A percentile compares a stretch with the other conserved stretches of the same genome.
Conservation (phyloP, 2,329 filamentous ascomycete genomes). For the Paramyrothecium sp. region DNA sequence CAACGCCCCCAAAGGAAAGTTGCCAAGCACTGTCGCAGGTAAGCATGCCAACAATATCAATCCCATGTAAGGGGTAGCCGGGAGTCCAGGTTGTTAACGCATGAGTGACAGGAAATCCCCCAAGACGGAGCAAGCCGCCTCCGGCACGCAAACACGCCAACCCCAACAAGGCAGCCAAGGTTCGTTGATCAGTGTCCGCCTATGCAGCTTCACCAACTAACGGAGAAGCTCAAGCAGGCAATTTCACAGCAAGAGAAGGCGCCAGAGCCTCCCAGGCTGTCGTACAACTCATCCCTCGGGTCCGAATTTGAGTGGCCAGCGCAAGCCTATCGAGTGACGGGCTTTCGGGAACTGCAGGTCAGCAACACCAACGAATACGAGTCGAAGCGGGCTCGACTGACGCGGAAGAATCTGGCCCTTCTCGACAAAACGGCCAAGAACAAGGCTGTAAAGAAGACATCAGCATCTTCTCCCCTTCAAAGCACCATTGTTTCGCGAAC, state of each 20-base stretch:
- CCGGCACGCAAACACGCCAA: no score
- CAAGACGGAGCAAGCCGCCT: not conserved
- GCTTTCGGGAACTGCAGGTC: not conserved
- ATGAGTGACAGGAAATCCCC: not conserved
- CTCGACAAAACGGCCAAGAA: not conserved
- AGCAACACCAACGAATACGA: not conserved
- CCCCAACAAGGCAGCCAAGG: no score
- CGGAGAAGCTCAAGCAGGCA: no score
- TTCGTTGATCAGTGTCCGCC: no score
- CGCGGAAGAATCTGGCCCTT: not conserved
- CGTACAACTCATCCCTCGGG: not conserved
- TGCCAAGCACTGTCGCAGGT: not conserved
- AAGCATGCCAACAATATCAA: not conserved
- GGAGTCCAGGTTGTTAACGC: not conserved
- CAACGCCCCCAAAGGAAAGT: not conserved
- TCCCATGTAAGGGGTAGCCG: not conserved
- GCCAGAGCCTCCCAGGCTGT: no score
- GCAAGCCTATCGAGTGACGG: not conserved
- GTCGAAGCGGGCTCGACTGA: not conserved
- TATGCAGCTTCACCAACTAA: no score
- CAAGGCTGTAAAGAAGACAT: not conserved
- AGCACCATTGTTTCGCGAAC: not conserved
- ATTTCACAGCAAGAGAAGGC: no score
- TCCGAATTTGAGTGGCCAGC: not conserved
- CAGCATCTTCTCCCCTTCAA: not conserved